Evolutionary conservation across 192 early-diverging fungal species (phyloP), one percentile per base, ranked within the genome.

Genomic region (Mortierella claussenii): DNA sequence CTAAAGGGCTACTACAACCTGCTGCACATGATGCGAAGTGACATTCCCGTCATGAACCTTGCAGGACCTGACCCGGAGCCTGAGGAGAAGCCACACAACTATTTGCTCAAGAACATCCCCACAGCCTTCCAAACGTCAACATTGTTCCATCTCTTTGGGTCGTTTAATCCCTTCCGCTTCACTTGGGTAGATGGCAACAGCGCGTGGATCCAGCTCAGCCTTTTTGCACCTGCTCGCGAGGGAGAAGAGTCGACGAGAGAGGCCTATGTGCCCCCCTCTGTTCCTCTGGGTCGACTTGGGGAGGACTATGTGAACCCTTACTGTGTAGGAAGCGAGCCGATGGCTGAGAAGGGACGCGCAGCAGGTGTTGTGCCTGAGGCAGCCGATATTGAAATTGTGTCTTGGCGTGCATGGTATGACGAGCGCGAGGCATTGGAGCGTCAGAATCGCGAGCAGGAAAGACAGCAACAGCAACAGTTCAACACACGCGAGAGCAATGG

Each of bases 21-120:
- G 49, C 30, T 95, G 5, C 84, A 86, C 63, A 55, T 93, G 37
- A 91, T 93, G 89, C 76, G 89, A 26, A 87, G 81, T 27, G 89
- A 91, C 46, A 75, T 89, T 15, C 82, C 81, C 3, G 83, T 69
- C 48, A 43, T 93, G 51, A 71, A 92, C 65, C 49, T 95, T 18
- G 58, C 57, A 5, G 91, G 90, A 1, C 55, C 68, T 17, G 82
- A 87, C 6, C 65, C 67, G 24, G 86, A 79, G 28, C 59, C 65
- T 0, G 78, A 83, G 21, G 70, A 80, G 1, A 83, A 81, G 0
- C 65, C 63, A 24, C 83, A 83, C 34, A 66, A 81, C 21, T 87
- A 87, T 61, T 59, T 82, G 53, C 49, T 93, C 20, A 74, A 52
- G 37, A 83, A 85, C 55, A 84, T 93, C 43, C 88, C 86, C 30